A percentile compares a stretch with the other conserved stretches of the same genome.
phyloP scores from a whole-genome alignment of 352 stramenopile species.

The Phytophthora rubi region DNA sequence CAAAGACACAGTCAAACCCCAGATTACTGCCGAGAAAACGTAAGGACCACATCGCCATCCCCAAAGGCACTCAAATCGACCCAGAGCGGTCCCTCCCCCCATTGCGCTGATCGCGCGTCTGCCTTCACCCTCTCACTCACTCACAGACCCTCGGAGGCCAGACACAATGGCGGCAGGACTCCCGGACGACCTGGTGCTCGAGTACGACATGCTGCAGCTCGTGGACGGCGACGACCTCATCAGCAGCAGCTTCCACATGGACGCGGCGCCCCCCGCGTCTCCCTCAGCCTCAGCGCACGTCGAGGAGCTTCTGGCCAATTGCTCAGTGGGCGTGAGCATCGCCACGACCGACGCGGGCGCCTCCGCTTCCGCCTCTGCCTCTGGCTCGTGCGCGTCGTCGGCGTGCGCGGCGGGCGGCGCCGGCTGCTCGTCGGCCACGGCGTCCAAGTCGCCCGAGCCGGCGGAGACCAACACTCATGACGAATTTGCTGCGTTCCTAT shows the following conservation, averaged over 20 bases:
- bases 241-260: slow-evolving; percentile 20
- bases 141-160: slow-evolving; percentile 7
- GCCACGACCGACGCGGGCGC: slow-evolving; percentile 2
- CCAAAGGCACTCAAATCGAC: slow-evolving; percentile 18
- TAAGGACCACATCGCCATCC: background rate
- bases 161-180: slow-evolving; percentile 38
- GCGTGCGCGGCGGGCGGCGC: slow-evolving; percentile 20
- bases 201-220: slow-evolving; percentile 55
- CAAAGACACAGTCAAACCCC: slow-evolving; percentile 6
- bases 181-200: slow-evolving; percentile 48
- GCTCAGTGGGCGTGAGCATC: slow-evolving; percentile 40
- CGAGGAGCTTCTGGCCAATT: slow-evolving; percentile 42
- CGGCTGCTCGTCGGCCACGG: slow-evolving; percentile 18
- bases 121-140: background rate
- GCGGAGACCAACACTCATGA: slow-evolving; percentile 31
- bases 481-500: slow-evolving; percentile 53
- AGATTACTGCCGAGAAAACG: slow-evolving; percentile 7
- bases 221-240: slow-evolving; percentile 36
- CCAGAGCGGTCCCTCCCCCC: slow-evolving; percentile 11
- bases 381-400: slow-evolving; percentile 16
- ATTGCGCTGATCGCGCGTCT: too few relatives aligned
- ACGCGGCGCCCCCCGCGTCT: background rate
- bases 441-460: slow-evolving; percentile 18
- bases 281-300: slow-evolving; percentile 17
- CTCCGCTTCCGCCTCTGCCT: too few relatives aligned